Evolutionary conservation across 345 rosid species (phyloP).

Genomic region (Eucalyptus sp.): DNA sequence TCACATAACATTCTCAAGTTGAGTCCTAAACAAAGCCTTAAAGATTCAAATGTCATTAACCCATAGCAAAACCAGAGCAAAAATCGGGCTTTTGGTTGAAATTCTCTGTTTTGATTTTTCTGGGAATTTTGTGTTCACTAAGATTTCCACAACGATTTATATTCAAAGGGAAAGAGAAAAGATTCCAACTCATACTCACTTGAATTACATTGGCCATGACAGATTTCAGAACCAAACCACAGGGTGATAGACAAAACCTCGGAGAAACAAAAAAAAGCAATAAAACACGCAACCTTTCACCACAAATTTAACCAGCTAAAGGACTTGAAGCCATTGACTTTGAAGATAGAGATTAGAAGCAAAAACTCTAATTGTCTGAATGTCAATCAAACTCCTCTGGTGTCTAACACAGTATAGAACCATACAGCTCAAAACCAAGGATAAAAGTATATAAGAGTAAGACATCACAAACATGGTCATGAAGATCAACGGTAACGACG

Average conservation of each 20-base stretch:
- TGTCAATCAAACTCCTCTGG: not conserved
- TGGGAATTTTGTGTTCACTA: not conserved
- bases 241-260: not conserved
- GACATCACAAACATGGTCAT: not conserved
- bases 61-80: not conserved
- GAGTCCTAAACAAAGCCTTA: not conserved
- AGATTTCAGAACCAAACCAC: not conserved
- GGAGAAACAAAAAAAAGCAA: not conserved
- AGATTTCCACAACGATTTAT: not conserved
- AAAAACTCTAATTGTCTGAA: not conserved
- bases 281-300: not conserved
- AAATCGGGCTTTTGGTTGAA: not conserved
- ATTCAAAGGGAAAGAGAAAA: not conserved
- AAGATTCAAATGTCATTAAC: not conserved
- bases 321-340: not conserved
- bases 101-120: not conserved
- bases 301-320: not conserved
- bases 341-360: not conserved
- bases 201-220: not conserved
- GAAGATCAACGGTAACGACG: conserved; percentile 20
- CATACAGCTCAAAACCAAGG: not conserved
- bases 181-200: not conserved
- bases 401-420: not conserved
- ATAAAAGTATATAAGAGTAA: not conserved
- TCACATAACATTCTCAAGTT: not conserved